Conservation (phyloP, 768 basidiomycete genomes). For the Leccinum variicolor region DNA sequence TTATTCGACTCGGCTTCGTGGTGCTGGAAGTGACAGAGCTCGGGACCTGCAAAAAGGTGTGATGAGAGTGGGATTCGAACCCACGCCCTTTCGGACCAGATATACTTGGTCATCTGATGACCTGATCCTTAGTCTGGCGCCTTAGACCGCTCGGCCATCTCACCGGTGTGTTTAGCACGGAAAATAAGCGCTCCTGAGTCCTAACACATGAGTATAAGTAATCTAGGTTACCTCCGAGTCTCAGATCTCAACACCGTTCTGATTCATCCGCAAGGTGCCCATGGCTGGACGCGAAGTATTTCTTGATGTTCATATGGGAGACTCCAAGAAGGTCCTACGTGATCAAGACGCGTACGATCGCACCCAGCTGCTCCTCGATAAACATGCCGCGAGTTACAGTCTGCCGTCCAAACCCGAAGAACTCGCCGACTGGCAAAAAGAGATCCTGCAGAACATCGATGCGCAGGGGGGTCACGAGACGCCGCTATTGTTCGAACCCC, state of each 20-base stretch:
- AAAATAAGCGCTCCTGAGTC: background rate
- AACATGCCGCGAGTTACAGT: conserved; percentile 40
- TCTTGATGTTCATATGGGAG: conserved; percentile 44
- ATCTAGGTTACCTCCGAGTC: no score
- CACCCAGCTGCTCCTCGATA: conserved; percentile 33
- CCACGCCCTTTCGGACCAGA: conserved; percentile 41
- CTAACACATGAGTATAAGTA: background rate
- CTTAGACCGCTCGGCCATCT: conserved; percentile 64
- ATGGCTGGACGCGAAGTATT: conserved; percentile 22
- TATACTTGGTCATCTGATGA: conserved; percentile 28
- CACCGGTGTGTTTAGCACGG: conserved; percentile 1
- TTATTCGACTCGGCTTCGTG: no score
- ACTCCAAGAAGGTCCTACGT: conserved; percentile 25
- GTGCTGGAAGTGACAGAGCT: no score
- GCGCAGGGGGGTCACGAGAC: conserved; percentile 29
- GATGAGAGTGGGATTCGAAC: conserved; percentile 41
- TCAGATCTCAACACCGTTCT: no score
- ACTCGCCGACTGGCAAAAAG: conserved; percentile 41
- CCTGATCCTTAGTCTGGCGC: conserved; percentile 55
- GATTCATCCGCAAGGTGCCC: background rate
- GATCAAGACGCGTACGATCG: conserved; percentile 31
- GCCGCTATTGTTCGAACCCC: conserved; percentile 33
- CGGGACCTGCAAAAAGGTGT: background rate
- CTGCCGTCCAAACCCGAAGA: conserved; percentile 37
- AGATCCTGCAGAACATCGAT: conserved; percentile 43